phyloP scores from a whole-genome alignment of 2,329 filamentous ascomycete species.

The Aspergillus brasiliensis region DNA sequence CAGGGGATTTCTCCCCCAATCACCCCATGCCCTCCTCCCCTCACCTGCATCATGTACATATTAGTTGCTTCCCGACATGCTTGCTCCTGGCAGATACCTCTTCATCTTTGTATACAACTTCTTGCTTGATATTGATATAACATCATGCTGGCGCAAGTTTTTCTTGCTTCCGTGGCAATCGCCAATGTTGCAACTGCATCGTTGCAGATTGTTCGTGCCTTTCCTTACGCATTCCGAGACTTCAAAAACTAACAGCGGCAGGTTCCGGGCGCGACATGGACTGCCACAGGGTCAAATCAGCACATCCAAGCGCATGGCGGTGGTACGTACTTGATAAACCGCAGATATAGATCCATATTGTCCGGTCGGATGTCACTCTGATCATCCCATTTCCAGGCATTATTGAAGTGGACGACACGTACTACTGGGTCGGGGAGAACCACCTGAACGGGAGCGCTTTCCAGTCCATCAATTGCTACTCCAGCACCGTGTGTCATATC shows the following conservation, averaged over 20 bases:
- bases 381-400: constrained; percentile 31
- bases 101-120: neutral
- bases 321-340: constrained; percentile 37
- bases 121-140: too few species aligned
- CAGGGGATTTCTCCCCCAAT: neutral
- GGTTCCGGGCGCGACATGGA: constrained; percentile 53
- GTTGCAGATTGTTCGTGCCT: constrained; percentile 10
- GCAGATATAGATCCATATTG: too few species aligned
- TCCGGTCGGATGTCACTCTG: too few species aligned
- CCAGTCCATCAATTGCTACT: constrained; percentile 69
- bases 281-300: constrained; percentile 47
- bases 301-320: constrained; percentile 69
- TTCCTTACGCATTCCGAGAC: accelerated
- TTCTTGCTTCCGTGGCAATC: neutral
- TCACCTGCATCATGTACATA: neutral
- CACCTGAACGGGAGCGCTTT: constrained; percentile 65
- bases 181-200: neutral
- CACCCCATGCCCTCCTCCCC: neutral
- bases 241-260: neutral
- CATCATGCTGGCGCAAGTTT: neutral
- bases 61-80: neutral
- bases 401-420: constrained; percentile 59
- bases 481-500: constrained; percentile 45
- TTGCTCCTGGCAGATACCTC: neutral
- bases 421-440: constrained; percentile 71